phyloP scores from a whole-genome alignment of 2,329 filamentous ascomycete species.

The Claviceps quebecensis region DNA sequence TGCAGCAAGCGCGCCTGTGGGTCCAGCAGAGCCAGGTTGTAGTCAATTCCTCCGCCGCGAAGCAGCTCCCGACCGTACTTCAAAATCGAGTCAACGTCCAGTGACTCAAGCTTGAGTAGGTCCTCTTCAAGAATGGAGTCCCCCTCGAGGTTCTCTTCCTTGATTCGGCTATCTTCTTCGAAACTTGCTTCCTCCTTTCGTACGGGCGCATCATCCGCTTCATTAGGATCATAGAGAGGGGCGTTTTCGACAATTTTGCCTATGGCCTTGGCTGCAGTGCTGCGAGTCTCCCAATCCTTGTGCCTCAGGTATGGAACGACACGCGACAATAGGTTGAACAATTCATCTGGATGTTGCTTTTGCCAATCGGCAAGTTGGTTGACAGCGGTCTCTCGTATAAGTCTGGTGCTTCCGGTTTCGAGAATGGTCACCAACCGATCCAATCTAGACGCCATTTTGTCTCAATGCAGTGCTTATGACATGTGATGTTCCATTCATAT shows the following conservation, averaged over 20 bases:
- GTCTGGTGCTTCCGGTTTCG: slow-evolving; percentile 89
- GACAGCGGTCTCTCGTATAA: slow-evolving; percentile 94
- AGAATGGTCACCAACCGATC: slow-evolving; percentile 81
- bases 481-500: slow-evolving; percentile 7
- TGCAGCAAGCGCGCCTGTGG: slow-evolving; percentile 68
- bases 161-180: slow-evolving; percentile 30
- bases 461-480: slow-evolving; percentile 10
- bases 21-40: slow-evolving; percentile 66
- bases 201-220: slow-evolving; percentile 42
- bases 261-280: slow-evolving; percentile 83
- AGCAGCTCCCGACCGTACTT: slow-evolving; percentile 73
- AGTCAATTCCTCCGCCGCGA: slow-evolving; percentile 76
- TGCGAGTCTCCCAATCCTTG: slow-evolving; percentile 94
- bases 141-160: slow-evolving; percentile 48
- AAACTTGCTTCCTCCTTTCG: slow-evolving; percentile 26
- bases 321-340: slow-evolving; percentile 86
- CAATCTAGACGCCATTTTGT: slow-evolving; percentile 37
- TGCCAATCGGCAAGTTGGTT: slow-evolving; percentile 96
- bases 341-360: slow-evolving; percentile 91
- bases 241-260: slow-evolving; percentile 89
- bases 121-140: slow-evolving; percentile 36
- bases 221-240: slow-evolving; percentile 76
- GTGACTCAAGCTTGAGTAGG: slow-evolving; percentile 54
- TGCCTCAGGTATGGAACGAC: slow-evolving; percentile 92
- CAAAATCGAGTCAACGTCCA: slow-evolving; percentile 69